Evolutionary conservation across 2,329 filamentous ascomycete species (phyloP), one percentile per base, ranked within the genome.

Genomic region (Pyricularia pennisetigena): DNA sequence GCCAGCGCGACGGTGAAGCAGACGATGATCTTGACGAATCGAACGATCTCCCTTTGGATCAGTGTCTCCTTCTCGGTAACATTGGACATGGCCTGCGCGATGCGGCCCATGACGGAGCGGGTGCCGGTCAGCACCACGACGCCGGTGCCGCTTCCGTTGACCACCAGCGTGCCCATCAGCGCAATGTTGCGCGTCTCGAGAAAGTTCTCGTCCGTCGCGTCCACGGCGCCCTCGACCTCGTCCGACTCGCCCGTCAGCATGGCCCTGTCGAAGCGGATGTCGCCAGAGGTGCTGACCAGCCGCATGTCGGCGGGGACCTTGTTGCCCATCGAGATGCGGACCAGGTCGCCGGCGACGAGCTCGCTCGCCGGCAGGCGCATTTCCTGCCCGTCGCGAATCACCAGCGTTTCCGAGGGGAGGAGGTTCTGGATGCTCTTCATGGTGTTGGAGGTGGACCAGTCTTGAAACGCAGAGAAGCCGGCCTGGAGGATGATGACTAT

Each of bases 211-310:
- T 81, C 79, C 0, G 79, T 81, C 26, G 72, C 68, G n/a, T 80
- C 78, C 1, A 80, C 74, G 0, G 78, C 72, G 30, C 77, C 79
- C n/a, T 80, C 78, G 3, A 80, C 72, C 72, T 80, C 78, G 20
- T 54, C 77, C 49, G 90, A 90, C 79, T 93, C 90, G 70, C 90
- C 90, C 16, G 90, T 93, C 57, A 92, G 83, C 69, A 91, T 83
- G 14, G 90, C 88, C 77, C 92, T 90, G 70, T 96, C 91, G 71
- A 89, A 90, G 66, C 89, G 90, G 69, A 92, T 80, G 76, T 94
- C 94, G 83, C 41, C 41, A 78, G 93, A 86, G 68, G 85, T 86
- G 71, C 89, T 83, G 70, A 89, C 77, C 24, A 88, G 79, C 70
- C 68, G 68, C 12, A 69, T 24, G 77, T 92, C 90, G 41, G 89